Evolutionary conservation across 176 grass and related monocot genomes (phyloP).

Genomic region (Echinochloa phyllopogon): DNA sequence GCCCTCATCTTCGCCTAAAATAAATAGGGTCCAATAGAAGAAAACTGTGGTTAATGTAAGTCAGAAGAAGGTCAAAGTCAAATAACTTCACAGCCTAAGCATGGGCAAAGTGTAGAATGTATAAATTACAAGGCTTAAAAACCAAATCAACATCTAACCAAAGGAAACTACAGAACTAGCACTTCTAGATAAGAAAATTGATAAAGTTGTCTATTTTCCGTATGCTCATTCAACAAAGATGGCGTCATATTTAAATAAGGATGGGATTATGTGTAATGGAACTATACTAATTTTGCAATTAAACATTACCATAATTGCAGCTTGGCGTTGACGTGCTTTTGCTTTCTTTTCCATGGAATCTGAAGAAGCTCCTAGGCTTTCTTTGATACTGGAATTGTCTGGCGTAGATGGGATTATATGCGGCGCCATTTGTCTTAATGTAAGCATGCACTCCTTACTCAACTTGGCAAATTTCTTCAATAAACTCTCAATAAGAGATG

Average conservation of each 20-base stretch:
- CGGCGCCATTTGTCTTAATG: constrained; percentile 72
- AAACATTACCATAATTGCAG: constrained; percentile 86
- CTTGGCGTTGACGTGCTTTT: constrained; percentile 86
- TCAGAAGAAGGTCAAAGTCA: constrained; percentile 2
- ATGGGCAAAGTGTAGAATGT: neutral
- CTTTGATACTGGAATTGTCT: constrained; percentile 41
- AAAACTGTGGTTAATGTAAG: constrained; percentile 35
- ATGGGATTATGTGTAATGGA: constrained; percentile 15
- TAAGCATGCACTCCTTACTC: constrained; percentile 60
- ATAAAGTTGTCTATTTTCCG: neutral
- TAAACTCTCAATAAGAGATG: constrained; percentile 78
- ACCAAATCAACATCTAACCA: constrained; percentile 18
- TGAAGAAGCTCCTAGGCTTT: constrained; percentile 54
- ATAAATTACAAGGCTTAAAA: neutral
- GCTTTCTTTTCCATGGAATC: constrained; percentile 72
- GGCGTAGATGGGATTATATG: constrained; percentile 54
- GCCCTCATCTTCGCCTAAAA: constrained; percentile 94
- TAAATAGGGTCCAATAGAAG: constrained; percentile 14
- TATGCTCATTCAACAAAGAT: constrained; percentile 3
- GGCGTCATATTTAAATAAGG: neutral
- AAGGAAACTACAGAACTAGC: neutral
- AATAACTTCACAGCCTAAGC: neutral
- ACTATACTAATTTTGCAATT: neutral
- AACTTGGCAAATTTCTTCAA: constrained; percentile 87
- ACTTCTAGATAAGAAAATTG: constrained; percentile 6